phyloP scores from a whole-genome alignment of 169 alveolate species.

The Babesia ovata region DNA sequence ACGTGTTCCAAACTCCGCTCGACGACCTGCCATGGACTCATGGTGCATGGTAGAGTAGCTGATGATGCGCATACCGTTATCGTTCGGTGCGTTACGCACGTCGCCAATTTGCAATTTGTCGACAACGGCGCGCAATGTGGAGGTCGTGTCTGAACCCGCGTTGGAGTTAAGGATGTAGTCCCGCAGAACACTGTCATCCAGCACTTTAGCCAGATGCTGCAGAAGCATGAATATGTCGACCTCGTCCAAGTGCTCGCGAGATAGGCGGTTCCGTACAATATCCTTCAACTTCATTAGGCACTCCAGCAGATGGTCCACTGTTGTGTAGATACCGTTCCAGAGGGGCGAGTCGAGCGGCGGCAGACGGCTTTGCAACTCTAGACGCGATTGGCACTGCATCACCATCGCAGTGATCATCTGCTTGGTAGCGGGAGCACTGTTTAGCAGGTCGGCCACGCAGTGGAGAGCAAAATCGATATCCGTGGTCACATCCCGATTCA shows the following conservation, averaged over 20 bases:
- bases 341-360: slow-evolving; percentile 60
- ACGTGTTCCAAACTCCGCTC: background rate
- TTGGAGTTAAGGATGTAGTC: background rate
- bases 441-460: slow-evolving; percentile 50
- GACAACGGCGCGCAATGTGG: slow-evolving; percentile 2
- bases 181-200: slow-evolving; percentile 26
- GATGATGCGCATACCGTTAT: slow-evolving; percentile 10
- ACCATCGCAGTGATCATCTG: slow-evolving; percentile 34
- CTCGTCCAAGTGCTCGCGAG: slow-evolving; percentile 17
- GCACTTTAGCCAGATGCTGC: slow-evolving; percentile 14
- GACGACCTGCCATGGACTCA: background rate
- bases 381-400: slow-evolving; percentile 12
- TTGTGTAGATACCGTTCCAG: slow-evolving; percentile 50
- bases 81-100: background rate
- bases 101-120: slow-evolving; percentile 30
- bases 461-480: slow-evolving; percentile 53
- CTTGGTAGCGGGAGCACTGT: slow-evolving; percentile 12
- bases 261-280: background rate
- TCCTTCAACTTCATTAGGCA: slow-evolving; percentile 11
- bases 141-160: background rate
- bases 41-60: slow-evolving; percentile 14
- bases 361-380: slow-evolving; percentile 30
- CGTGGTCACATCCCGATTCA: slow-evolving; percentile 45
- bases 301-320: slow-evolving; percentile 33
- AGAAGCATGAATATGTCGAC: slow-evolving; percentile 38